Percentiles rank a stretch among this genome's conserved stretches.
Evolutionary conservation across 805 yeast genomes (phyloP).

Genomic region (Candida xyloterini): DNA sequence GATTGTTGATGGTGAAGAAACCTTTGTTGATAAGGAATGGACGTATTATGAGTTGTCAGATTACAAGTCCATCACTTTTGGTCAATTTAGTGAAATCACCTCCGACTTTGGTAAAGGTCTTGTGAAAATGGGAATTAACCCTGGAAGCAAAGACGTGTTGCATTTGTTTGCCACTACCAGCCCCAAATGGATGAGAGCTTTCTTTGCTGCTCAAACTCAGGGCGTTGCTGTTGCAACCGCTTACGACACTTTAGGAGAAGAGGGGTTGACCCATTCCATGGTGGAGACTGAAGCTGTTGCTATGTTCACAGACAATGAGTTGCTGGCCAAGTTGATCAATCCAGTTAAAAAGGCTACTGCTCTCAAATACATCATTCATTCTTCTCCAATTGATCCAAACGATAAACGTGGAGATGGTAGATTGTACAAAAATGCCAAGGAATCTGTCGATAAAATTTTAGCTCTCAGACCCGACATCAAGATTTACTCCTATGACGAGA

Average conservation of each 20-base stretch:
- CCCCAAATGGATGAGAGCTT: conserved; percentile 86
- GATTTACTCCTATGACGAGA: conserved; percentile 63
- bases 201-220: conserved; percentile 74
- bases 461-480: conserved; percentile 74
- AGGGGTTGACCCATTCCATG: conserved; percentile 82
- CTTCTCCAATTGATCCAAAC: conserved; percentile 55
- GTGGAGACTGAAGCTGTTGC: conserved; percentile 76
- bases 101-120: conserved; percentile 72
- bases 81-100: conserved; percentile 49
- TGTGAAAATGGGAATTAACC: conserved; percentile 64
- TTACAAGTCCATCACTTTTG: conserved; percentile 64
- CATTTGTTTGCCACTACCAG: conserved; percentile 90
- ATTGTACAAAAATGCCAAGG: conserved; percentile 52
- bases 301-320: conserved; percentile 78
- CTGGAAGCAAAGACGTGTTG: conserved; percentile 56
- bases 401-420: conserved; percentile 65
- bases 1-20: conserved; percentile 71
- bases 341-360: conserved; percentile 65
- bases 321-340: conserved; percentile 61
- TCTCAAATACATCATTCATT: conserved; percentile 69
- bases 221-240: conserved; percentile 89
- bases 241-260: conserved; percentile 90
- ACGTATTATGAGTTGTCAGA: conserved; percentile 72
- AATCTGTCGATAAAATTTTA: conserved; percentile 56
- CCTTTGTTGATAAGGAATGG: conserved; percentile 82